A percentile compares a stretch with the other conserved stretches of the same genome.
Evolutionary conservation across 257 asterid genomes (phyloP).

Genomic region (Scutellaria baicalensis): DNA sequence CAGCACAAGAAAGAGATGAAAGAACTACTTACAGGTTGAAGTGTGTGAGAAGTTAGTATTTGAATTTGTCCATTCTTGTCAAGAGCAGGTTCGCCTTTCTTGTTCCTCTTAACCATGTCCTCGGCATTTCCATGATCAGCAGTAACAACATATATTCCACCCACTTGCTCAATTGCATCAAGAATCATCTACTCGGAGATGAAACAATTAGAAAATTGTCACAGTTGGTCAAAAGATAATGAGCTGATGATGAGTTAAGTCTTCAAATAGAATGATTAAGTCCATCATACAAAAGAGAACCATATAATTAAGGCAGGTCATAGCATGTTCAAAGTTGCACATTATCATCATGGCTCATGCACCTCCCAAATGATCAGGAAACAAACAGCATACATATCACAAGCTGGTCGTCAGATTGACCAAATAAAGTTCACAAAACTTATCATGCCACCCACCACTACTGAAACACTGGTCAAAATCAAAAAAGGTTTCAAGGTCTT

Average conservation of each 20-base stretch:
- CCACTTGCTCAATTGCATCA: constrained; percentile 86
- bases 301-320: background rate
- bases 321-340: no score
- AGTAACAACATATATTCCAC: constrained; percentile 90
- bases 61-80: constrained; percentile 88
- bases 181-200: constrained; percentile 57
- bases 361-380: no score
- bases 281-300: background rate
- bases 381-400: no score
- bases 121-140: constrained; percentile 99
- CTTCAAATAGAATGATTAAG: background rate
- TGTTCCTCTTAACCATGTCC: constrained; percentile 97
- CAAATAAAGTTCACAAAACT: no score
- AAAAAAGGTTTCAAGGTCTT: no score
- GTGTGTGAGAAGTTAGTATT: constrained; percentile 89
- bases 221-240: background rate
- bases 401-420: no score
- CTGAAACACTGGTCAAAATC: no score
- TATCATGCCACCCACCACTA: no score
- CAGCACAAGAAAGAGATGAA: background rate
- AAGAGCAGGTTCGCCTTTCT: constrained; percentile 87
- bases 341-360: no score
- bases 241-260: background rate
- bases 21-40: constrained; percentile 62
- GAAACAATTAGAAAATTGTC: background rate